These are phyloP conservation scores for Saccharomycopsis hybrid DNA, from an alignment of 1,139 yeast genomes.

Conservation along the genomic window DNA sequence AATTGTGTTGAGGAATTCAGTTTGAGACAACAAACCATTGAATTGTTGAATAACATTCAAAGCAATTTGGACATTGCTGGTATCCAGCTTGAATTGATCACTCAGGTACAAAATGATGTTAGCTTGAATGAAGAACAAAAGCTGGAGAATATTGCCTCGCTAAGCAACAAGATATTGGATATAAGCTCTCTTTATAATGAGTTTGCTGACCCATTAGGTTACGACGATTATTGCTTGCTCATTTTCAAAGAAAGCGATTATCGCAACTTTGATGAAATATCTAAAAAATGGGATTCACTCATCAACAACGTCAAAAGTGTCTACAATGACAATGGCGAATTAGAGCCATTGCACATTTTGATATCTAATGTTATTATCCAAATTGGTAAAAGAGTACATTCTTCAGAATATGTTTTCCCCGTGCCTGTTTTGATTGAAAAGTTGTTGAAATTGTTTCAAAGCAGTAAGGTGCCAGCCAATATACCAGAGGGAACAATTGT, in stretches of 20 bases:
- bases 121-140: conserved; percentile 45
- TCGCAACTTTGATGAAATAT: conserved; percentile 64
- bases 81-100: conserved; percentile 75
- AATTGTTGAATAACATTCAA: conserved; percentile 61
- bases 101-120: conserved; percentile 51
- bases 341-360: conserved; percentile 27
- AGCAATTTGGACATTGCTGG: conserved; percentile 85
- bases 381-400: conserved; percentile 44
- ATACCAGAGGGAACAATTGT: conserved; percentile 48
- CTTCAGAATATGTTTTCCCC: conserved; percentile 74
- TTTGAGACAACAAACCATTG: conserved; percentile 68
- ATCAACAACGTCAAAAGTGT: conserved; percentile 36
- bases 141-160: conserved; percentile 42
- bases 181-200: conserved; percentile 79
- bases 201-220: conserved; percentile 83
- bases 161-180: conserved; percentile 60
- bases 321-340: conserved; percentile 25
- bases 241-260: conserved; percentile 81
- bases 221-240: conserved; percentile 71
- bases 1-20: conserved; percentile 78
- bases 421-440: conserved; percentile 36
- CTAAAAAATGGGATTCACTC: conserved; percentile 64
- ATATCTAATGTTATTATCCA: conserved; percentile 36
- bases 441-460: conserved; percentile 28
- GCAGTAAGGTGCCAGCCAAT: conserved; percentile 26